Base-by-base conservation (phyloP, 2,329 filamentous ascomycete genomes). In the Exophiala phaeomuriformis region DNA sequence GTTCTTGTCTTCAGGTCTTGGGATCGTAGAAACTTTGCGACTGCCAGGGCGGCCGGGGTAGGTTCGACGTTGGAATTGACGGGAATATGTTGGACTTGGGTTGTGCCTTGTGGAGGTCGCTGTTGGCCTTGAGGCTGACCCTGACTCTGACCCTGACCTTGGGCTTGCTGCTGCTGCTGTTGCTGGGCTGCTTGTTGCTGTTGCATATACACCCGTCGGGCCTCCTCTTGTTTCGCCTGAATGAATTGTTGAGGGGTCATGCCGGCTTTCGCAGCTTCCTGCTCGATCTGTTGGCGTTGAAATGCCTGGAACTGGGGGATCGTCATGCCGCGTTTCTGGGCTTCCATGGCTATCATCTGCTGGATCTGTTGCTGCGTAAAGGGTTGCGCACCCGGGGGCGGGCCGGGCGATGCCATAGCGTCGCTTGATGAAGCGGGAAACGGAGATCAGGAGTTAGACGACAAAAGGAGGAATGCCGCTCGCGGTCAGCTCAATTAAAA, bases 1-100 rank as follows among this genome's bases (percentile, higher is more conserved):
- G 90, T 96, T 59, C 93, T 80, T 12, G 81, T 79, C 79, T 98
- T 98, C 61, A 98, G 74, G 55, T 93, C 82, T 72, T 96, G 90
- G 54, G 79, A 71, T 63, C 84, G 83, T 55, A 98, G 75, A 72
- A 95, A 98, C 66, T 88, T 85, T 62, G 93, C 94, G 51, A 98
- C 80, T 5, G 90, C 90, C 43, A 97, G 73, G 19, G 90, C 90
- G 65, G 90, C 83, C 37, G 91, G 91, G 64, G 95, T 93, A 29
- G 91, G 88, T 28, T 91, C 88, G 36, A 70, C 71, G 29, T 66
- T 67, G 0, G 71, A 68, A 55, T 73, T 75, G 49, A 77, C 71
- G 12, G 73, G 72, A 9, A 76, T 72, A 56, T 74, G 74, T 51
- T 74, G 72, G 58, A 69, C 64, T 57, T 75, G 55, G 8, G 65